Percentiles rank a stretch among this genome's conserved stretches.
Conservation (phyloP, 768 basidiomycete species). For the Leucosporidium yakuticum region DNA sequence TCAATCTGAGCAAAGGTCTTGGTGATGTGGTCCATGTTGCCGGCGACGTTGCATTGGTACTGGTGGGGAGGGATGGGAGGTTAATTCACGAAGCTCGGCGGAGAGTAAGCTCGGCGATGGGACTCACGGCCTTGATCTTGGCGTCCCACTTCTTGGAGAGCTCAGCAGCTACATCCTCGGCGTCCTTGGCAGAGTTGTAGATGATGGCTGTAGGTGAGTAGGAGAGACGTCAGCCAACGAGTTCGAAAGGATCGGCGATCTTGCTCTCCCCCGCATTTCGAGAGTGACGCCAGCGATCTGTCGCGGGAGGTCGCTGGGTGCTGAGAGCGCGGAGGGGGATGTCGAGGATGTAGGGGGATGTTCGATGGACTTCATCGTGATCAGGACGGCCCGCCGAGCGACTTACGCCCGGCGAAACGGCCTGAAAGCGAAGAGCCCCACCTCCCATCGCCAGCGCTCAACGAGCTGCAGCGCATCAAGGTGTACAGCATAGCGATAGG, state of each 20-base stretch:
- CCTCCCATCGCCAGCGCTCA: too few relatives aligned
- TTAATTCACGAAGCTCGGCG: background rate
- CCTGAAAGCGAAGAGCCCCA: too few relatives aligned
- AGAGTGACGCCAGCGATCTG: too few relatives aligned
- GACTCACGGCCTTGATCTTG: constrained; percentile 44
- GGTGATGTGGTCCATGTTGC: constrained; percentile 47
- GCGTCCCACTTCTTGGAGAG: constrained; percentile 51
- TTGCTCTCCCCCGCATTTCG: background rate
- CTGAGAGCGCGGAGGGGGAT: background rate
- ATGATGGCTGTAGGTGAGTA: constrained; percentile 49
- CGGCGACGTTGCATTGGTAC: constrained; percentile 58
- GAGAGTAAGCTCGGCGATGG: constrained; percentile 44
- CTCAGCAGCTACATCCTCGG: constrained; percentile 45
- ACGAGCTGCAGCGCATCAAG: too few relatives aligned
- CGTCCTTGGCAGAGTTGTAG: constrained; percentile 46
- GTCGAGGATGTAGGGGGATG: background rate
- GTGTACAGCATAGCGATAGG: too few relatives aligned
- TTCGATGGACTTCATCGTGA: too few relatives aligned
- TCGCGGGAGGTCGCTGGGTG: background rate
- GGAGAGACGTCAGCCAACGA: background rate
- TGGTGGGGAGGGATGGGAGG: constrained; percentile 31
- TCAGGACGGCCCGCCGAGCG: too few relatives aligned
- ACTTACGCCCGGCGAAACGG: too few relatives aligned
- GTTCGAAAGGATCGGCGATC: background rate
- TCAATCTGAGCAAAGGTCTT: constrained; percentile 50